Evolutionary conservation across 371 early-diverging fungal species (phyloP), one percentile per base, ranked within the genome.

Genomic region (Zychaea mexicana): DNA sequence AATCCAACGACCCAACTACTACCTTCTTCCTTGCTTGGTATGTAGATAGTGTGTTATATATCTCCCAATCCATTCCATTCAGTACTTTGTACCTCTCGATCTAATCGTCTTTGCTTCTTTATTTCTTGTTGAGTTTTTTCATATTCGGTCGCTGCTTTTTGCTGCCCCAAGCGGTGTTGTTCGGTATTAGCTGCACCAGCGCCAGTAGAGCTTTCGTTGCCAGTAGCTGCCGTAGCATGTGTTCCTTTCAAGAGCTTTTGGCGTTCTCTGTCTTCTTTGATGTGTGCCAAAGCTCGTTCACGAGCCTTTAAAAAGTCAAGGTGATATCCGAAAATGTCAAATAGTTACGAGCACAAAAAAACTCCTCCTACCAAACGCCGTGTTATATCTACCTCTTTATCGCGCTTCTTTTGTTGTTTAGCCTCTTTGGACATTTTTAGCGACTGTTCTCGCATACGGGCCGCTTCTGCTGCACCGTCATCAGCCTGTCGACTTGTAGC

Each of bases 241-340:
- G 17, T 31, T 49, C 54, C 47, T 71, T 42, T 42, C 7, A 42
- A 42, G n/a, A 42, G 42, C 15, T 42, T 42, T 42, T 15, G 42
- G n/a, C 42, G 42, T 42, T 42, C 71, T 31, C 67, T 60, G 49
- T 71, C 71, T 46, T 71, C 71, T 49, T 71, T 66, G 19, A 71
- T 64, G 17, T 71, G 61, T 21, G 49, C 42, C 21, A 71, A 53
- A 13, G 64, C 58, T 22, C 61, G 36, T 22, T 57, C 56, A 30
- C 64, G 63, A 17, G 71, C 71, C 71, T 71, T 7, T 15, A n/a
- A n/a, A n/a, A n/a, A n/a, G n/a, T n/a, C n/a, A 33, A 33, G 33
- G 33, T 8, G 5, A 42, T 42, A 42, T 42, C 15, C 42, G n/a
- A n/a, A n/a, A n/a, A 60, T 17, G 28, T 2, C 22, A 15, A 26